Evolutionary conservation across 2,329 filamentous ascomycete species (phyloP), one percentile per base, ranked within the genome.

Genomic region (Monosporascus sp.): DNA sequence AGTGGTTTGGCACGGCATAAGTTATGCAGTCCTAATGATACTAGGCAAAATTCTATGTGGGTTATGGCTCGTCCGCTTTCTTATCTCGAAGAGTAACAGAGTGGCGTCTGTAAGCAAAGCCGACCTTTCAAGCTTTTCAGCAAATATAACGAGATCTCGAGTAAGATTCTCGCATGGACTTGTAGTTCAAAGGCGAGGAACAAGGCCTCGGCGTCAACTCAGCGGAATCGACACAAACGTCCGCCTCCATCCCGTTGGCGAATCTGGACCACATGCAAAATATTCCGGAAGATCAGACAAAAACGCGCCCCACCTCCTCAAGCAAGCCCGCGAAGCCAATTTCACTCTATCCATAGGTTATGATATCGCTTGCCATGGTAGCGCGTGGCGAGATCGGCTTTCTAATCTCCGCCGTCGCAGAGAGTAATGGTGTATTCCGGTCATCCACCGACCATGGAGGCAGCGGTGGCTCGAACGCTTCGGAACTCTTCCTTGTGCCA

Each of bases 311-410:
- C 25, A 27, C 8, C 25, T 27, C 25, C 25, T 34, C 60, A 17
- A 34, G 41, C n/a, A 47, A 57, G 2, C 63, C 71, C 5, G 62
- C 70, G 0, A 82, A 79, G 47, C 81, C 83, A 0, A 67, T 78
- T 3, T 90, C 86, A 0, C 70, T 89, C 1, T 86, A 90, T 56
- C 86, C 88, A 0, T 78, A 83, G 0, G 75, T 78, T 0, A 83
- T 92, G 2, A 70, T 92, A 0, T 84, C 84, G 0, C 73, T 79
- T n/a, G 77, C 74, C 3, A 93, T 93, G 88, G 80, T 87, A 0
- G 83, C 89, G 0, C 77, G 88, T n/a, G 89, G 89, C 1, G 89
- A 94, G 65, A 89, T 93, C 37, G 88, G 88, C 0, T 90, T 90
- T 55, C 67, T 94, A 42, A 89, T 94, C 56, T 84, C 85, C 1